Base-by-base conservation (phyloP, 768 basidiomycete genomes). In the Boletus coccyginus region DNA sequence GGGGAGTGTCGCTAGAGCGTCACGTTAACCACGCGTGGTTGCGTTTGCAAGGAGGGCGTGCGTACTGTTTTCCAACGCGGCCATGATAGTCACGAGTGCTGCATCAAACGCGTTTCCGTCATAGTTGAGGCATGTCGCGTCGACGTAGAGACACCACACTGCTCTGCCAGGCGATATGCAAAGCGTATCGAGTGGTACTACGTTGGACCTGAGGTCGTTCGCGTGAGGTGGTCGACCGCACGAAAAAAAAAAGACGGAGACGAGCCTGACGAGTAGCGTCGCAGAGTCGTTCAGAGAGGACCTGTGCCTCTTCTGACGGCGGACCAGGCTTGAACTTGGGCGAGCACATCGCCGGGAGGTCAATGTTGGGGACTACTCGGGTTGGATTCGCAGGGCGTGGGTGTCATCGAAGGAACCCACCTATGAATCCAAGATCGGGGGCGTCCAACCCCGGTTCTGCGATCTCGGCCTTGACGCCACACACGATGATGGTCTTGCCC, bases 71-170 rank as follows among this genome's bases (percentile, higher is more conserved):
- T 78, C 81, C 43, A 98, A 75, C 7, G 96, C 94, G 10, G 89
- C 85, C 47, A 94, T 83, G 78, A 95, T 90, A 0, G 93, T 92
- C 21, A 98, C 69, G 11, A 98, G 77, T 0, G 92, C 81, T 1
- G 97, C 93, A 61, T 99, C 97, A 56, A 95, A 93, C 1, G 81
- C 89, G 66, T 98, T 98, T 7, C 97, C 97, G 69, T 98, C 95
- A 67, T 96, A 97, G 74, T 97, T 98, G 61, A 99, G 92, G 68
- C 96, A 98, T 1, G 88, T 91, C 31, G 91, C 85, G 62, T 99
- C 97, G 62, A 98, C 80, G 66, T 98, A 98, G n/a, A 98, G 79
- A 31, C 89, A 88, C 94, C 94, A 99, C 0, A 78, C 94, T 0
- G 92, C 81, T 67, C 88, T 91, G 4, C 85, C 86, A 0, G 83